Base-by-base conservation (phyloP, 768 basidiomycete species). In the Russula lepida region DNA sequence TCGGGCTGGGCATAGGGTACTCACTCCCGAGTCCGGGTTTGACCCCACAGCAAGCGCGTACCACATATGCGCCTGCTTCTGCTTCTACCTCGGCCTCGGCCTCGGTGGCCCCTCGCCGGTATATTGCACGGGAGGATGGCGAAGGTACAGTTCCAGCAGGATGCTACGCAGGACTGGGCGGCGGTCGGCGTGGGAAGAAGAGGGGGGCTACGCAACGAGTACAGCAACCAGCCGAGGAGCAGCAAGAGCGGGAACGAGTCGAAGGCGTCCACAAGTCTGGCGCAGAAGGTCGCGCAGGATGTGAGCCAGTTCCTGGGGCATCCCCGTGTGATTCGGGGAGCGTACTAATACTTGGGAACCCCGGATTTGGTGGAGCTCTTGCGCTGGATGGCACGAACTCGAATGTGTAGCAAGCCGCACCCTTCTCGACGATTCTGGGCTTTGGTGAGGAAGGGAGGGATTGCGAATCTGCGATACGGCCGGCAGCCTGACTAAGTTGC, bases 1-100 rank as follows among this genome's bases (percentile, higher is more conserved):
- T 66, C 23, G 66, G 66, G 25, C 41, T 59, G 23, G 66, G 66
- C 33, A 66, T 66, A 39, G 66, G 66, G 5, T 66, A 61, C 59
- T 58, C 64, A 25, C 64, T 65, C 27, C 57, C 60, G 51, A 39
- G 19, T 30, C 43, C 54, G 32, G 41, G 54, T 32, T 35, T 54
- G 28, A 53, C 50, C 23, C 32, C 47, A 35, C 54, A 41, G 46
- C 52, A 39, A 51, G 62, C 15, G 15, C 33, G 43, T 30, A 15
- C 8, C 21, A 35, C 6, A 7, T 35, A 6, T 23, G 30, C 21
- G 11, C 21, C 28, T 9, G 15, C 48, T 21, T 32, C 39, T 4
- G 21, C 47, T 8, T 17, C 35, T 15, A 15, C 46, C 11, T 17
- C n/a, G 32, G 23, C 32, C 11, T 17, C n/a, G 32, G 23, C 32